Percentiles rank a stretch among this genome's conserved stretches.
Evolutionary conservation across 306 rosid species (phyloP).

Genomic region (Prunus campanulata): DNA sequence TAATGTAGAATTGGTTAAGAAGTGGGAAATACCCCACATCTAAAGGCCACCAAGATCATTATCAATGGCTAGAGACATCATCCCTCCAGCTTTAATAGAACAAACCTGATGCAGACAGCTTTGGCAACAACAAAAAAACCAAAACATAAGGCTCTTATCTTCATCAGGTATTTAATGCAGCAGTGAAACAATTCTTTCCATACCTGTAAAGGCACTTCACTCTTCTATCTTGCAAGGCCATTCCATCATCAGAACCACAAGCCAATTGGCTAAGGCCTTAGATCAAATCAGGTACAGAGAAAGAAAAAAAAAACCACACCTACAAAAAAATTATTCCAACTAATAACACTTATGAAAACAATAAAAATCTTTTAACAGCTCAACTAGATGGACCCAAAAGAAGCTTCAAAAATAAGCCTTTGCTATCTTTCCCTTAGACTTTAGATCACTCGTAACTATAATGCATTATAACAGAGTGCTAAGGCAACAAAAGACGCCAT

Average conservation of each 20-base stretch:
- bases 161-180: not conserved
- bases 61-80: constrained; percentile 86
- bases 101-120: constrained; percentile 42
- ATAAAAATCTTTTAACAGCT: too few relatives aligned
- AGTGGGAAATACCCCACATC: constrained; percentile 89
- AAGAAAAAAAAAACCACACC: too few relatives aligned
- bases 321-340: too few relatives aligned
- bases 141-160: constrained; percentile 11
- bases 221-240: constrained; percentile 2
- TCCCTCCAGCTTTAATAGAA: constrained; percentile 84
- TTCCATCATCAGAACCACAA: too few relatives aligned
- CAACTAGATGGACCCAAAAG: too few relatives aligned
- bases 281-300: constrained; percentile 12
- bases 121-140: not conserved
- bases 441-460: too few relatives aligned
- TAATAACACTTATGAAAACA: too few relatives aligned
- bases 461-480: too few relatives aligned
- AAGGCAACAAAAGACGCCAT: too few relatives aligned
- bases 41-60: constrained; percentile 54
- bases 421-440: too few relatives aligned
- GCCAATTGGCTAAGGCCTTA: constrained; percentile 13
- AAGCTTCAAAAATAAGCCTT: too few relatives aligned
- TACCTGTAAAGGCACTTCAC: constrained; percentile 45
- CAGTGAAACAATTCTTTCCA: constrained; percentile 6
- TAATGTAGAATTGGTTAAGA: too few relatives aligned